phyloP scores from a whole-genome alignment of 192 early-diverging fungal genomes.

The Entomortierella parvispora region DNA sequence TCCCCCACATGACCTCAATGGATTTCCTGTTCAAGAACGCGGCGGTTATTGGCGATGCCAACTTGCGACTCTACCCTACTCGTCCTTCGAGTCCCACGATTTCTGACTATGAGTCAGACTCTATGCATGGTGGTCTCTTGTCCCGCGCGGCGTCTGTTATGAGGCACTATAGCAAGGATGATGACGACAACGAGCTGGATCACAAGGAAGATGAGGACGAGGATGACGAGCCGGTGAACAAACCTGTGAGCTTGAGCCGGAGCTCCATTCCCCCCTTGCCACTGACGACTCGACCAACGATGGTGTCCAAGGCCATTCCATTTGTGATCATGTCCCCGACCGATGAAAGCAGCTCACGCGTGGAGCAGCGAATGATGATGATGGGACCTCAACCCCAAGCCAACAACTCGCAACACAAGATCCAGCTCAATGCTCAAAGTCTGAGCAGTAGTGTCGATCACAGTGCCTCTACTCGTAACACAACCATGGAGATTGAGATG shows the following conservation, averaged over 20 bases:
- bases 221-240: background rate
- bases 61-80: slow-evolving; percentile 38
- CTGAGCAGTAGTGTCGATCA: too few relatives aligned
- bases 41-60: slow-evolving; percentile 31
- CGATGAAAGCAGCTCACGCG: too few relatives aligned
- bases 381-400: background rate
- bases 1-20: slow-evolving; percentile 48
- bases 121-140: slow-evolving; percentile 36
- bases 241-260: too few relatives aligned
- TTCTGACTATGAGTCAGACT: slow-evolving; percentile 45
- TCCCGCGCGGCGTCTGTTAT: slow-evolving; percentile 42
- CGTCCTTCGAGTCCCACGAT: slow-evolving; percentile 42
- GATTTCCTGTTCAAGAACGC: slow-evolving; percentile 48
- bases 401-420: background rate
- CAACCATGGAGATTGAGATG: too few relatives aligned
- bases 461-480: too few relatives aligned
- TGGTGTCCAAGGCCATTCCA: too few relatives aligned
- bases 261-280: too few relatives aligned
- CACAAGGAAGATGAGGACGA: slow-evolving; percentile 17
- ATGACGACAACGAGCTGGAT: slow-evolving; percentile 6
- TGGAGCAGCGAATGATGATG: too few relatives aligned
- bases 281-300: too few relatives aligned
- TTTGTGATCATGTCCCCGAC: too few relatives aligned
- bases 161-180: background rate
- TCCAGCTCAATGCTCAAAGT: too few relatives aligned